Conservation (phyloP, 805 yeast species). For the Candida silvicultrix region DNA sequence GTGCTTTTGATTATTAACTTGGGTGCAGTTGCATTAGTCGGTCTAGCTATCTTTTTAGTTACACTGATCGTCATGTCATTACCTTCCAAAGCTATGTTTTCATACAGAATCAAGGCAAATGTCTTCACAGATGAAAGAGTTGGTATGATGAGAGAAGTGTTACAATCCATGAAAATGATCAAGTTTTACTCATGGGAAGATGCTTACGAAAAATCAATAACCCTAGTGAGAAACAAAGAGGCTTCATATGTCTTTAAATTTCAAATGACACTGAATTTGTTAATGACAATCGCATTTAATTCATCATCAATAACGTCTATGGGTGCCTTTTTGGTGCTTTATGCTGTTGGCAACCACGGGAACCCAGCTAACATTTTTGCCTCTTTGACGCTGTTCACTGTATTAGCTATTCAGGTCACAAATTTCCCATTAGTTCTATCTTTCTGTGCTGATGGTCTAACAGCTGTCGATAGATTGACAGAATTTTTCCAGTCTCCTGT, state of each 20-base stretch:
- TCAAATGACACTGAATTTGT: slow-evolving; percentile 46
- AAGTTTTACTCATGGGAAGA: slow-evolving; percentile 83
- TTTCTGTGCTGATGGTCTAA: slow-evolving; percentile 54
- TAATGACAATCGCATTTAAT: slow-evolving; percentile 39
- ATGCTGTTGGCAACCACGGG: slow-evolving; percentile 27
- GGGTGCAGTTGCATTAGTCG: slow-evolving; percentile 64
- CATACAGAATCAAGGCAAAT: slow-evolving; percentile 32
- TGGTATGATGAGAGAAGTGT: slow-evolving; percentile 47
- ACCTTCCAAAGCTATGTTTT: slow-evolving; percentile 38
- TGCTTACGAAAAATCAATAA: slow-evolving; percentile 53
- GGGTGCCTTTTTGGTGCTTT: slow-evolving; percentile 37
- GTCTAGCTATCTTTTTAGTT: slow-evolving; percentile 40
- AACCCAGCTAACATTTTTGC: slow-evolving; percentile 61
- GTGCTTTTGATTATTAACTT: slow-evolving; percentile 54
- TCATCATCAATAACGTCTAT: slow-evolving; percentile 46
- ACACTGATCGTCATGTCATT: slow-evolving; percentile 37
- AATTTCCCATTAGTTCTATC: slow-evolving; percentile 43
- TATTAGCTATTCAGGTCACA: slow-evolving; percentile 51
- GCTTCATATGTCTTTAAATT: slow-evolving; percentile 46
- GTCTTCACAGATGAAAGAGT: slow-evolving; percentile 62
- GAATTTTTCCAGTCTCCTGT: slow-evolving; percentile 47
- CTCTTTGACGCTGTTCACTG: slow-evolving; percentile 58
- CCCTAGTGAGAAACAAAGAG: slow-evolving; percentile 49
- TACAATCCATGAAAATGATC: slow-evolving; percentile 56
- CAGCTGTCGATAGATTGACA: slow-evolving; percentile 51